Evolutionary conservation across 805 yeast species (phyloP), one percentile per base, ranked within the genome.

Genomic region (Candida insectorum): DNA sequence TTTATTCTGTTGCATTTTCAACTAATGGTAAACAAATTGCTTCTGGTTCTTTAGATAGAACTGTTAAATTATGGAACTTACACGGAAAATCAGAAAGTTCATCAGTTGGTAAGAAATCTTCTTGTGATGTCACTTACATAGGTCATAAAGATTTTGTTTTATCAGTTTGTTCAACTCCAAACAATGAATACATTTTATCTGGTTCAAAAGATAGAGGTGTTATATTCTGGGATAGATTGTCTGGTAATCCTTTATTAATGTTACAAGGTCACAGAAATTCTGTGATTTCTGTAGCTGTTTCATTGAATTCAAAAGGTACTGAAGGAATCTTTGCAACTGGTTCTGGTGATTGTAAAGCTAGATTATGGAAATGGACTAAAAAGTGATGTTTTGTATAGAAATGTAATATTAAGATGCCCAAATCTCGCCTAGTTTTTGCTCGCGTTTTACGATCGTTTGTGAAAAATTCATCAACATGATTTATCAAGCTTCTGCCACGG

Each of bases 131-230:
- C 27, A 89, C 98, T 3, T 88, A 88, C 56, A 81, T 83, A 34
- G 98, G 97, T 24, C 98, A 91, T 68, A 86, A 85, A 64, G 97
- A 93, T 67, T 91, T 89, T 60, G 97, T 91, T 15, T 73, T 93
- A 41, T 80, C 93, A 28, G 97, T 91, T 17, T 91, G 97, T 50
- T 80, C 94, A 18, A 87, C 97, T 3, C 96, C 96, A 29, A 91
- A 87, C 59, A 85, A 85, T 51, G 83, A 86, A 57, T 91, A 86
- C 69, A 84, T 91, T 36, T 71, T 91, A 37, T 85, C 95, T 1
- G 97, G 97, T 34, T 87, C 96, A 20, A 91, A 91, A 61, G 98
- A 91, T 68, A 81, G 97, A 51, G 96, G 97, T 34, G 96, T 91
- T 35, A 84, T 89, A 43, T 84, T 91, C 69, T 91, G 98, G 98